A percentile compares a stretch with the other conserved stretches of the same genome.
These are phyloP conservation scores for Massariosphaeria phaeospora DNA, from an alignment of 495 filamentous ascomycete species.

Conservation along the genomic window DNA sequence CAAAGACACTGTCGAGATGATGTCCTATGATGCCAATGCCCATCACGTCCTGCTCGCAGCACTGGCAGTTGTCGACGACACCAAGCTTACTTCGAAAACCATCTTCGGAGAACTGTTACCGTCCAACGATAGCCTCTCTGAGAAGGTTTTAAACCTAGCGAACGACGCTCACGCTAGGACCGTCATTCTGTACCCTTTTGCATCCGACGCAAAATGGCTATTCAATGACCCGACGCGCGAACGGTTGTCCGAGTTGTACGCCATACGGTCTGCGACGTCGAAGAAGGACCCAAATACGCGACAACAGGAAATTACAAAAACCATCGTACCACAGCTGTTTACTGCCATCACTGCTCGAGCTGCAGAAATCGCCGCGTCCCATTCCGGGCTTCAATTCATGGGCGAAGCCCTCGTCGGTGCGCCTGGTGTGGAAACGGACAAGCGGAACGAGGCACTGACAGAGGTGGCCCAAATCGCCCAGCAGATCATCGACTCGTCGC, in stretches of 20 bases:
- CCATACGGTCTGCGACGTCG: conserved; percentile 46
- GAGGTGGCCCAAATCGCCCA: conserved; percentile 65
- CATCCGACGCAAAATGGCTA: conserved; percentile 63
- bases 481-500: conserved; percentile 50
- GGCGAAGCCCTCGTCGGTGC: conserved; percentile 75
- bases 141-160: conserved; percentile 59
- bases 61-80: conserved; percentile 91
- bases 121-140: conserved; percentile 51
- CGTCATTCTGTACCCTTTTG: conserved; percentile 78
- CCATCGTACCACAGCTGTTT: conserved; percentile 63
- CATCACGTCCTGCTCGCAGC: conserved; percentile 78
- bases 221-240: conserved; percentile 42
- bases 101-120: conserved; percentile 69
- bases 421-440: conserved; percentile 39
- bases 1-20: conserved; percentile 75
- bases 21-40: conserved; percentile 72
- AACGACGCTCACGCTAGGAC: conserved; percentile 69
- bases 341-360: conserved; percentile 64
- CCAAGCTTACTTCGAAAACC: conserved; percentile 75
- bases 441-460: conserved; percentile 66
- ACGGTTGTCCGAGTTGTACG: conserved; percentile 58
- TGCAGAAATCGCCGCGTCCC: conserved; percentile 59
- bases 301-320: conserved; percentile 67
- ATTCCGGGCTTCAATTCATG: conserved; percentile 83
- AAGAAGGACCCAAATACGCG: conserved; percentile 82